Conservation (phyloP, 2,329 filamentous ascomycete genomes). For the Hypoxylon sp. region DNA sequence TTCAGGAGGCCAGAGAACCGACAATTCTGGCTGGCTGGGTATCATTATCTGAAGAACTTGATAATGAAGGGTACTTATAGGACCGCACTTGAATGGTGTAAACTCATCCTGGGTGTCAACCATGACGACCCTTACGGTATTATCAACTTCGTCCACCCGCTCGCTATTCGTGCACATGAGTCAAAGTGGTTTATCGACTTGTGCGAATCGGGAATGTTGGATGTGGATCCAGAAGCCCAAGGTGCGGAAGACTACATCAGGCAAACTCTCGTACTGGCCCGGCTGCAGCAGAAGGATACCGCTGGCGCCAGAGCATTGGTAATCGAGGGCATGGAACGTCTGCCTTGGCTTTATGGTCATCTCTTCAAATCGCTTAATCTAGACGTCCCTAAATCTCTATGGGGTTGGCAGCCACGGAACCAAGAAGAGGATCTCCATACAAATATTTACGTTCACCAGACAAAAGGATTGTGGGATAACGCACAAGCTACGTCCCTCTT, state of each 20-base stretch:
- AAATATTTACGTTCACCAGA: conserved; percentile 79
- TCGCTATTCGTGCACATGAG: conserved; percentile 85
- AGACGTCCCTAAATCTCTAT: conserved; percentile 81
- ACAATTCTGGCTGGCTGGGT: conserved; percentile 90
- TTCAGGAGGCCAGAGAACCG: conserved; percentile 88
- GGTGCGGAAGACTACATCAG: conserved; percentile 72
- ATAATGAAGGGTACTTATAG: conserved; percentile 92
- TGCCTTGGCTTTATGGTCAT: conserved; percentile 86
- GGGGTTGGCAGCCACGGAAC: conserved; percentile 79
- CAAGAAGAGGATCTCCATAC: conserved; percentile 76
- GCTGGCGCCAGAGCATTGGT: conserved; percentile 74
- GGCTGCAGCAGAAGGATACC: conserved; percentile 75
- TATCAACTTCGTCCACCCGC: conserved; percentile 81
- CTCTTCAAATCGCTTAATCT: conserved; percentile 85
- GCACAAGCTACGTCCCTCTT: conserved; percentile 76
- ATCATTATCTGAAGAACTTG: conserved; percentile 87
- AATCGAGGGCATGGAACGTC: conserved; percentile 73
- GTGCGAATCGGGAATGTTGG: conserved; percentile 61
- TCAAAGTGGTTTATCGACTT: conserved; percentile 81
- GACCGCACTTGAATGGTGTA: conserved; percentile 94
- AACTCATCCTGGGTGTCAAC: conserved; percentile 81
- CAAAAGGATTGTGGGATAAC: conserved; percentile 89
- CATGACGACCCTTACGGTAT: conserved; percentile 86
- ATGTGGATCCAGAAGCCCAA: conserved; percentile 51
- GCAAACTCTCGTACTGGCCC: conserved; percentile 81